Evolutionary conservation across 345 rosid species (phyloP).

Genomic region (Chamaenerion angustifolium): DNA sequence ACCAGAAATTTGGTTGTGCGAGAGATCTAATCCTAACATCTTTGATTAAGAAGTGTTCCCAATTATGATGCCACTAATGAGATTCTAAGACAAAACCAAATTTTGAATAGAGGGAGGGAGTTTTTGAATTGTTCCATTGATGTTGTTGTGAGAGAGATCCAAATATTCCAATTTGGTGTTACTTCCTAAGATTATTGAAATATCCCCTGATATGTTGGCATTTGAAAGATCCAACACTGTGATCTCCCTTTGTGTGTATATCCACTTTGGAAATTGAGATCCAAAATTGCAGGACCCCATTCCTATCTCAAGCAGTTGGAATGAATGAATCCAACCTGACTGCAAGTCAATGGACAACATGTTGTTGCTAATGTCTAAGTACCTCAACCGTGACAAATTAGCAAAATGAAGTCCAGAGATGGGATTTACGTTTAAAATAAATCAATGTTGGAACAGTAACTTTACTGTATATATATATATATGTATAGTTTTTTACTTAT

Average conservation of each 20-base stretch:
- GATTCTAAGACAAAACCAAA: too few species aligned
- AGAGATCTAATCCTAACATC: not conserved
- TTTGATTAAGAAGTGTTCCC: too few species aligned
- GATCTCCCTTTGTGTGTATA: not conserved
- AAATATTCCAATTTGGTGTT: not conserved
- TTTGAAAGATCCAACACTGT: not conserved
- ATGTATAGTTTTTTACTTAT: too few species aligned
- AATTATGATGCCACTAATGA: too few species aligned
- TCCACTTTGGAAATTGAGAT: not conserved
- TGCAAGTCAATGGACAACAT: not conserved
- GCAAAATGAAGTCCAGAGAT: conserved; percentile 7
- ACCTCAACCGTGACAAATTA: conserved; percentile 4
- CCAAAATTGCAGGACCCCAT: not conserved
- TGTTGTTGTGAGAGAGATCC: not conserved
- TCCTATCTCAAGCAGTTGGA: not conserved
- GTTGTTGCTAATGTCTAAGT: not conserved
- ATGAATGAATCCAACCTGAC: conserved; percentile 2
- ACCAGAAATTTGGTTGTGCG: conserved; percentile 1
- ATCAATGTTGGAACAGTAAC: too few species aligned
- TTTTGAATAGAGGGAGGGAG: too few species aligned
- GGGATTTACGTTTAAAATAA: too few species aligned
- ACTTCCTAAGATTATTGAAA: not conserved
- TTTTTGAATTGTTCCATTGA: too few species aligned
- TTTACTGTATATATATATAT: too few species aligned
- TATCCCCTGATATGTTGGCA: not conserved